Conservation (phyloP, 1,284 basidiomycete species). For the Volvariella surrecta region DNA sequence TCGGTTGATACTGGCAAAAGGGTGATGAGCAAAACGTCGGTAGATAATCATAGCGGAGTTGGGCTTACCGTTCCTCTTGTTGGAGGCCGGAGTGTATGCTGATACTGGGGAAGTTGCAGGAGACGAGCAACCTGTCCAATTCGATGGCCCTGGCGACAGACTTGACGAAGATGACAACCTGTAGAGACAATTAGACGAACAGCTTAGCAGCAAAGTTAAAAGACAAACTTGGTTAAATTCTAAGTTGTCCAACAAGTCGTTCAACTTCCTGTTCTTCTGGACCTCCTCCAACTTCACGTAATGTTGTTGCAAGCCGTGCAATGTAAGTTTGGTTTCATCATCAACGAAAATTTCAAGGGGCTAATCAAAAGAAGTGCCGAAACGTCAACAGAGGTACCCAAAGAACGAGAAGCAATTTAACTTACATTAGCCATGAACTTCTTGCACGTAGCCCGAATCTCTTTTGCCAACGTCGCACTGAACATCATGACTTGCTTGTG, state of each 20-base stretch:
- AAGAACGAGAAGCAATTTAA: conserved; percentile 12
- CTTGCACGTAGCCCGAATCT: conserved; percentile 96
- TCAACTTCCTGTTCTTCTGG: conserved; percentile 96
- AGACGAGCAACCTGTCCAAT: conserved; percentile 91
- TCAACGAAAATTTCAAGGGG: conserved; percentile 99
- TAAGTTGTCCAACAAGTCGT: conserved; percentile 91
- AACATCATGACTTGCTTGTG: conserved; percentile 99
- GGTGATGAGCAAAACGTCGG: conserved; percentile 7
- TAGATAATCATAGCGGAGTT: conserved; percentile 6
- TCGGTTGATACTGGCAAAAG: conserved; percentile 69
- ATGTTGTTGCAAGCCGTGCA: conserved; percentile 98
- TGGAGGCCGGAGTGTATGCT: conserved; percentile 92
- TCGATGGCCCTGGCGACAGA: conserved; percentile 95
- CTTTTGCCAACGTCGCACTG: conserved; percentile 96
- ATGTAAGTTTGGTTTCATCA: conserved; percentile 97
- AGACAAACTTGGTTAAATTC: conserved; percentile 92
- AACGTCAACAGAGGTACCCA: conserved; percentile 8
- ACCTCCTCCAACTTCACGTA: conserved; percentile 95
- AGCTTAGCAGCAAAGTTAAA: too few species aligned
- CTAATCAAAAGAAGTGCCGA: conserved; percentile 36
- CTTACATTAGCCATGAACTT: conserved; percentile 99
- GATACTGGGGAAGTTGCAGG: conserved; percentile 98
- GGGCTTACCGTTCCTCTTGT: conserved; percentile 88
- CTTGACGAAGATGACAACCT: conserved; percentile 99
- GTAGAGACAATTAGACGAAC: conserved; percentile 3